Base-by-base conservation (phyloP, 352 stramenopile genomes). In the Bremia lactucae region DNA sequence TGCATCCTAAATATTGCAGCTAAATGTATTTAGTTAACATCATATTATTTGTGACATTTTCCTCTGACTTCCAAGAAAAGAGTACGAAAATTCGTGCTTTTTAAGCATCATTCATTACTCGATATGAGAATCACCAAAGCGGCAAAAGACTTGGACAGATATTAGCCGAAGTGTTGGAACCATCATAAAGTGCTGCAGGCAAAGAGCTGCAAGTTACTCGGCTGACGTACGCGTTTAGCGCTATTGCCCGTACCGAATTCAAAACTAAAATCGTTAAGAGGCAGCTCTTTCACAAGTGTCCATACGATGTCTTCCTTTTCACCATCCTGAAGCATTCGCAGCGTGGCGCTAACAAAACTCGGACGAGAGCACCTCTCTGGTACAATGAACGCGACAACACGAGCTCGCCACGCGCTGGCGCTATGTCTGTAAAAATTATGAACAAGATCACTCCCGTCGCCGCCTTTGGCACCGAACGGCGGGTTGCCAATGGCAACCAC, bases 381-480 rank as follows among this genome's bases (percentile, higher is more conserved):
- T 4, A 89, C 66, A 39, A 89, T 82, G 47, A 87, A 84, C 29
- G 62, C 77, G 16, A 89, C 55, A 18, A 77, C 48, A 13, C 48
- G 22, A 35, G 74, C 65, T 13, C 44, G 31, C 77, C 77, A 89
- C 36, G 66, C 63, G 16, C 31, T 33, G 2, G 62, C 72, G 0
- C 50, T 18, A 58, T 87, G 74, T 4, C 43, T 22, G 24, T 83
- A 54, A 42, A 89, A 87, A 29, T 40, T 38, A 20, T 67, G 52
- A 21, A 87, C 66, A 13, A 87, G 62, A 34, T 89, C 77, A 0
- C 55, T 36, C 0, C 43, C 45, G 16, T 53, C 19, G 23, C 45
- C 26, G 5, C 36, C 23, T 41, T 55, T 68, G 14, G 59, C 52
- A 2, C 73, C 74, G 28, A 85, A 89, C 2, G 77, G 77, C 4